Evolutionary conservation across 495 filamentous ascomycete genomes (phyloP).

Genomic region (Schizothecium vesticola): DNA sequence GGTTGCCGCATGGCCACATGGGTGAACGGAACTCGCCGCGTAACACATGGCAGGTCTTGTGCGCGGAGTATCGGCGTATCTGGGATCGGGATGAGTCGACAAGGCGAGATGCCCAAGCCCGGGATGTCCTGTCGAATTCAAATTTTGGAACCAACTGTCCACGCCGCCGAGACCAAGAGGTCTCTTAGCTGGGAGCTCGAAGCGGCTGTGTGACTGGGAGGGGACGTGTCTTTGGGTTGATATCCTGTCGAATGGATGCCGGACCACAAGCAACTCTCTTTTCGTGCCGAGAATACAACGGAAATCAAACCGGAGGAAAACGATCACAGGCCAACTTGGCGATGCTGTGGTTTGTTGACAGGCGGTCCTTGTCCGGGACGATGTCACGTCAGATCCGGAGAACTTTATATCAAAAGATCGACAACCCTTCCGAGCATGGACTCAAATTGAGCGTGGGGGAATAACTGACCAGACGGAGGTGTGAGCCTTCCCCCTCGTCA

Average conservation of each 20-base stretch:
- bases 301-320: neutral
- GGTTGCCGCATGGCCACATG: slow-evolving; percentile 5
- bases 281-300: neutral
- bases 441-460: neutral
- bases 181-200: neutral
- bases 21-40: slow-evolving; percentile 1
- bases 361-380: neutral
- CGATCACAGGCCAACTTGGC: neutral
- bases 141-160: neutral
- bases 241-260: neutral
- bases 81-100: neutral
- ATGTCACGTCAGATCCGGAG: neutral
- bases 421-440: neutral
- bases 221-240: neutral
- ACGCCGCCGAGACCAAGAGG: neutral
- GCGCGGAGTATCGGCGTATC: neutral
- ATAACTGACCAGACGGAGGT: neutral
- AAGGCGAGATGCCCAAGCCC: neutral
- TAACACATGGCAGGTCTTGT: slow-evolving; percentile 4
- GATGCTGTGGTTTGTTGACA: neutral
- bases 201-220: neutral
- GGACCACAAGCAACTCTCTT: neutral
- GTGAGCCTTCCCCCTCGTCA: neutral
- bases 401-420: neutral
- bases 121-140: neutral